phyloP scores from a whole-genome alignment of 306 rosid genomes.

The Cucurbita moschata region DNA sequence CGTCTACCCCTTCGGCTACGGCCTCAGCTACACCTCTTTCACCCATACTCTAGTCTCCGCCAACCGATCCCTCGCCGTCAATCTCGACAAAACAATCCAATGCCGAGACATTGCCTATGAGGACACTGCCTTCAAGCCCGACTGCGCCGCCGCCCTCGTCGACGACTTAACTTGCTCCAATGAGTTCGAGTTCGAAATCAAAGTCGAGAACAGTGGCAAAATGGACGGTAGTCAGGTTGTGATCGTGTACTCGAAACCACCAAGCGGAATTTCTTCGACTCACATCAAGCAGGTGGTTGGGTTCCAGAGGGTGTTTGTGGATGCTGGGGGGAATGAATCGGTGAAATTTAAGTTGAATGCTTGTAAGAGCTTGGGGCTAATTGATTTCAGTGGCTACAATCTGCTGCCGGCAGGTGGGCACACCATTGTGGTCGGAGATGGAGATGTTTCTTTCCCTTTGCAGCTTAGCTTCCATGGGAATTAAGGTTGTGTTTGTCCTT shows the following conservation, averaged over 20 bases:
- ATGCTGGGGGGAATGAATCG: background rate
- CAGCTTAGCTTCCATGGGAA: background rate
- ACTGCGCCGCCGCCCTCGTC: conserved; percentile 8
- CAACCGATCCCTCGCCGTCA: background rate
- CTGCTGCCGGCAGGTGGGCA: conserved; percentile 16
- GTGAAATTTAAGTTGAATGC: conserved; percentile 10
- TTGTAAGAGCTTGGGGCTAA: conserved; percentile 14
- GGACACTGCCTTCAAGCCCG: background rate
- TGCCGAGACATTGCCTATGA: conserved; percentile 10
- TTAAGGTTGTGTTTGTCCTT: background rate
- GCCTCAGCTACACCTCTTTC: conserved; percentile 21
- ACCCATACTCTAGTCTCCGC: conserved; percentile 6
- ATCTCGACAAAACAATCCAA: background rate
- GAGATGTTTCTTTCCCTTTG: background rate
- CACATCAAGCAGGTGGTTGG: conserved; percentile 19
- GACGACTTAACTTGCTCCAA: conserved; percentile 11
- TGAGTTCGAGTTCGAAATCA: background rate
- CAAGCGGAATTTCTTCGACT: conserved; percentile 1
- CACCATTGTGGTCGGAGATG: conserved; percentile 12
- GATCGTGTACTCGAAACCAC: conserved; percentile 18
- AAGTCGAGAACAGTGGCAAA: conserved; percentile 3
- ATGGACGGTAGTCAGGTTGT: conserved; percentile 16
- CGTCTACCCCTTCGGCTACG: conserved; percentile 20
- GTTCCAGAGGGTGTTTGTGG: conserved; percentile 15
- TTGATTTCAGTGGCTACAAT: conserved; percentile 9